Percentiles rank a stretch among this genome's conserved stretches.
Conservation (phyloP, 2,329 filamentous ascomycete species). For the Rutstroemia sp. region DNA sequence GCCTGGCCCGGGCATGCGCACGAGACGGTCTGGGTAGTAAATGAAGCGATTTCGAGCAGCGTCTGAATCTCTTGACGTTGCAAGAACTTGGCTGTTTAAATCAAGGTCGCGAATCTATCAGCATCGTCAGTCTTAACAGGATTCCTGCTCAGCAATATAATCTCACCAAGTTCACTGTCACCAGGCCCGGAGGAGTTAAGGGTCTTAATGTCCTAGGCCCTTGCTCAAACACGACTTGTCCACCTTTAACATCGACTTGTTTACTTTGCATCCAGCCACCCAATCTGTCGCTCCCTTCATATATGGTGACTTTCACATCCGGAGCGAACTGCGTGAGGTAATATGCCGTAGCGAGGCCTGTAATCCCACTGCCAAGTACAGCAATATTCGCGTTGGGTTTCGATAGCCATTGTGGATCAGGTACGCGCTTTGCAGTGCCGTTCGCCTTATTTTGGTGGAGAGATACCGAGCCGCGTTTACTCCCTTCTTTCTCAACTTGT, state of each 20-base stretch:
- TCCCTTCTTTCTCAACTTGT: neutral
- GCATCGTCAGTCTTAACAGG: no score
- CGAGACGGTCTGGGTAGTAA: slow-evolving; percentile 81
- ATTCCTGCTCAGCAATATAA: neutral
- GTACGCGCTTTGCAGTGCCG: neutral
- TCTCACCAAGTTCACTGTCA: slow-evolving; percentile 20
- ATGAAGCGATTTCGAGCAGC: slow-evolving; percentile 64
- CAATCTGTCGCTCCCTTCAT: slow-evolving; percentile 60
- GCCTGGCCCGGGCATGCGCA: slow-evolving; percentile 47
- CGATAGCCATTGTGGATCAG: neutral
- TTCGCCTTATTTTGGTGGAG: no score
- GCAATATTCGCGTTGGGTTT: slow-evolving; percentile 39
- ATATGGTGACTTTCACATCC: slow-evolving; percentile 67
- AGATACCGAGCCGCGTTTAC: no score
- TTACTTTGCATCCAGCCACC: slow-evolving; percentile 82
- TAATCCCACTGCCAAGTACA: slow-evolving; percentile 75
- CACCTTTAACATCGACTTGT: slow-evolving; percentile 49
- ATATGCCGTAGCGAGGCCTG: slow-evolving; percentile 71
- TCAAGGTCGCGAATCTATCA: slow-evolving; percentile 49
- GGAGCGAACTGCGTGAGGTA: slow-evolving; percentile 65
- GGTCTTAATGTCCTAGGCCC: slow-evolving; percentile 54
- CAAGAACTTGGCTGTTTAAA: slow-evolving; percentile 48
- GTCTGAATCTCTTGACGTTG: slow-evolving; percentile 41
- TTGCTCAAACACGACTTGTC: slow-evolving; percentile 69
- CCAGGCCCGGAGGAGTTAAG: slow-evolving; percentile 16